A percentile compares a stretch with the other conserved stretches of the same genome.
These are phyloP conservation scores for Salix purpurea DNA, from an alignment of 345 rosid species.

Conservation along the genomic window DNA sequence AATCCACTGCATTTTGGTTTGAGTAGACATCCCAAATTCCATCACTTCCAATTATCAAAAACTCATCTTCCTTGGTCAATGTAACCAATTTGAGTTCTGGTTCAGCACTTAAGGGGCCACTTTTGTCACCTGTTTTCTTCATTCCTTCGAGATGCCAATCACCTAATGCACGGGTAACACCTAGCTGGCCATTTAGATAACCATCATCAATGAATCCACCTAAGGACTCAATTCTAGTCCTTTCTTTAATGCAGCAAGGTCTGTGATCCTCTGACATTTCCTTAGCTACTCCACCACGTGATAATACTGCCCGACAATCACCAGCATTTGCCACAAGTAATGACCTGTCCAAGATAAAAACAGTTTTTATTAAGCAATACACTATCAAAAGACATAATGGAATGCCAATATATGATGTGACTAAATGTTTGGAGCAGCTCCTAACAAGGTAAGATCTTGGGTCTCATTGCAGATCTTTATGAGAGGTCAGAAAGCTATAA, in stretches of 20 bases:
- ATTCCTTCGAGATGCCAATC: constrained; percentile 71
- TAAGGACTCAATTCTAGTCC: constrained; percentile 51
- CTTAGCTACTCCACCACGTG: constrained; percentile 51
- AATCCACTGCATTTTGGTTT: constrained; percentile 76
- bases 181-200: constrained; percentile 68
- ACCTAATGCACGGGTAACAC: constrained; percentile 78
- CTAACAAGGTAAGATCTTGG: not conserved
- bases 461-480: not conserved
- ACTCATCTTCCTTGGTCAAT: constrained; percentile 69
- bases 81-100: constrained; percentile 66
- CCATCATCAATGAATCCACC: constrained; percentile 65
- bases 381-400: not conserved
- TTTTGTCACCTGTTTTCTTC: constrained; percentile 37
- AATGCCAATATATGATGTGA: not conserved
- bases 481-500: not conserved
- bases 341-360: constrained; percentile 36
- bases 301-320: constrained; percentile 83
- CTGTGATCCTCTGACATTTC: constrained; percentile 81
- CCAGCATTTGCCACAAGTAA: constrained; percentile 91
- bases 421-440: not conserved
- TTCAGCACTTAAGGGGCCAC: constrained; percentile 71
- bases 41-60: constrained; percentile 71
- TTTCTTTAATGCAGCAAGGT: constrained; percentile 54
- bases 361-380: not conserved
- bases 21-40: constrained; percentile 84